Evolutionary conservation across 768 basidiomycete species (phyloP).

Genomic region (Mycena haematopus): DNA sequence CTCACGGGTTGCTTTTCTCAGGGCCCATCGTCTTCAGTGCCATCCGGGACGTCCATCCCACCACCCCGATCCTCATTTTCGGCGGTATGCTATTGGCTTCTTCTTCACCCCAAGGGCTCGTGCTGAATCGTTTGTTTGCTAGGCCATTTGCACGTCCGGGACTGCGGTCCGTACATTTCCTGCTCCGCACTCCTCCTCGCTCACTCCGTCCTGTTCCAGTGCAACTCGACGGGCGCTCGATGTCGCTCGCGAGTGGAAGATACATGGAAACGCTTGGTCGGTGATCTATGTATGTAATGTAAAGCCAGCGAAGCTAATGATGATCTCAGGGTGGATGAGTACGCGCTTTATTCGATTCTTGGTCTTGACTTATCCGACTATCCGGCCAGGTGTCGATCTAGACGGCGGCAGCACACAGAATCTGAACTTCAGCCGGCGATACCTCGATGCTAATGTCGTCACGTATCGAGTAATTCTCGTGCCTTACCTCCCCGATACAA

Average conservation of each 20-base stretch:
- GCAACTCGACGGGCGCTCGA: constrained; percentile 74
- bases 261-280: constrained; percentile 93
- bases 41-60: constrained; percentile 72
- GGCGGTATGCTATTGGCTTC: constrained; percentile 43
- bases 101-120: neutral
- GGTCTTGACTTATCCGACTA: neutral
- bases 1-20: constrained; percentile 32
- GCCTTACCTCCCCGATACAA: neutral
- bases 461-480: constrained; percentile 63
- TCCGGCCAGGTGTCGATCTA: constrained; percentile 19
- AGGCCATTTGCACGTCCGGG: constrained; percentile 81
- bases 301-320: neutral
- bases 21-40: constrained; percentile 79
- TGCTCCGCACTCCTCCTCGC: neutral
- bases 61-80: constrained; percentile 81
- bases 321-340: constrained; percentile 67
- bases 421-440: constrained; percentile 70
- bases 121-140: neutral
- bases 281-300: constrained; percentile 26
- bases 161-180: constrained; percentile 60
- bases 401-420: constrained; percentile 42
- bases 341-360: constrained; percentile 24
- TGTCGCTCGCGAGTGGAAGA: constrained; percentile 84
- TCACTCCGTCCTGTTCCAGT: constrained; percentile 39
- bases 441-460: constrained; percentile 80